Base-by-base conservation (phyloP, 345 rosid genomes). In the Angophora floribunda region DNA sequence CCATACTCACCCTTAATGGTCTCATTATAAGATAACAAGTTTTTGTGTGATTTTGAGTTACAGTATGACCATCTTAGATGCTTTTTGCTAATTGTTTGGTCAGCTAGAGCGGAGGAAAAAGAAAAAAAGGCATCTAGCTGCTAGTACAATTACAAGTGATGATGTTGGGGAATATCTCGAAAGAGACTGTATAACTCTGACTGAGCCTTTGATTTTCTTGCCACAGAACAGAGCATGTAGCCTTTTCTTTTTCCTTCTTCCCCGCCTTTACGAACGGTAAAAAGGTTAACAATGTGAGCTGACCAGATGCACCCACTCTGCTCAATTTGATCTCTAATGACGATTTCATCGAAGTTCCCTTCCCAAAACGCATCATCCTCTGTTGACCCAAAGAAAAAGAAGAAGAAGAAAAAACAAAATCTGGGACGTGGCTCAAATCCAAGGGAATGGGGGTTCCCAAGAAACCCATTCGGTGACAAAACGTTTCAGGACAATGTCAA, bases 21-120 rank as follows among this genome's bases (percentile, higher is more conserved):
- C 26, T 19, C 26, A 1, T 6, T 5, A 1, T 17, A 19, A 36
- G 4, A 36, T 6, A 36, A 5, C 1, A 1, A 1, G 8, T 0
- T n/a, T n/a, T n/a, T 0, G 2, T 4, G 1, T 75, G 47, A 36
- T 75, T 41, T 70, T 17, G 80, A 32, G 26, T 9, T 3, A 59
- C 63, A 36, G 41, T 36, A 36, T 36, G 41, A 36, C 41, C 41
- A 36, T 36, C 41, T 36, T 36, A 36, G 41, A 36, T 36, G 41
- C 41, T 36, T 36, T 36, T 36, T 36, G 41, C 41, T 36, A 70
- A 70, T 11, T 17, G 82, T 17, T 75, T 41, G 84, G 84, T 75
- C 28, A 75, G 28, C 49, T 41, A 5, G 24, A 75, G 84, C 19
- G 1, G 47, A 75, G 84, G 84, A 75, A 75, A 75, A 21, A 22